Percentiles rank a stretch among this genome's conserved stretches.
Conservation (phyloP, 2,329 filamentous ascomycete genomes). For the Beauveria medogensis region DNA sequence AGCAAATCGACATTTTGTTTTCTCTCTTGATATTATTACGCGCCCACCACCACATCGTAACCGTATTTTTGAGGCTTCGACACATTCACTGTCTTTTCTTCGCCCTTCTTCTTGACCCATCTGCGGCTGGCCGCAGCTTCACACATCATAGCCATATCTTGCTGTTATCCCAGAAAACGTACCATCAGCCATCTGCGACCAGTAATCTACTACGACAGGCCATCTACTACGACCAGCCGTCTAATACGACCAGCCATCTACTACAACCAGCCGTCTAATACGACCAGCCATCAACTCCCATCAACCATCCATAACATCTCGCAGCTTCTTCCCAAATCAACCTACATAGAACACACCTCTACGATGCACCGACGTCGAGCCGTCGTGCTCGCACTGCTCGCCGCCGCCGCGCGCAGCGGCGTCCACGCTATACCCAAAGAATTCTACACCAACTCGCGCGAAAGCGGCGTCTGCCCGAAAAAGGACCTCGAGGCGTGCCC, state of each 20-base stretch:
- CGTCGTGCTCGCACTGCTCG: background rate
- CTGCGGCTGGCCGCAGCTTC: constrained; percentile 7
- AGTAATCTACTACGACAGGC: too few species aligned
- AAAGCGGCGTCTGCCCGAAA: background rate
- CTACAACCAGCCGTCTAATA: background rate
- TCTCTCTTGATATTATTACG: background rate
- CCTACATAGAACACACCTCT: background rate
- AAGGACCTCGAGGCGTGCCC: background rate
- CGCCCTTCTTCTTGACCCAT: background rate
- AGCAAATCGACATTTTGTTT: background rate
- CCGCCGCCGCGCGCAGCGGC: background rate
- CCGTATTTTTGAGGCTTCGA: background rate
- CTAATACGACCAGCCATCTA: background rate
- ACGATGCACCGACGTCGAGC: background rate
- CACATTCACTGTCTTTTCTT: background rate
- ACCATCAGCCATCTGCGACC: too few species aligned
- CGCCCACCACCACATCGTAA: background rate
- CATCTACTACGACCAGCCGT: too few species aligned
- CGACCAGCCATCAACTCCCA: too few species aligned
- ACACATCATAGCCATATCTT: background rate
- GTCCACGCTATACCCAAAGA: background rate
- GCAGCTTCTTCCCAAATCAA: background rate
- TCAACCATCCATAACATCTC: background rate
- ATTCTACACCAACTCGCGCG: background rate
- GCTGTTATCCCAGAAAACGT: too few species aligned